phyloP scores from a whole-genome alignment of 352 stramenopile genomes.

The Pythium rishiriense region DNA sequence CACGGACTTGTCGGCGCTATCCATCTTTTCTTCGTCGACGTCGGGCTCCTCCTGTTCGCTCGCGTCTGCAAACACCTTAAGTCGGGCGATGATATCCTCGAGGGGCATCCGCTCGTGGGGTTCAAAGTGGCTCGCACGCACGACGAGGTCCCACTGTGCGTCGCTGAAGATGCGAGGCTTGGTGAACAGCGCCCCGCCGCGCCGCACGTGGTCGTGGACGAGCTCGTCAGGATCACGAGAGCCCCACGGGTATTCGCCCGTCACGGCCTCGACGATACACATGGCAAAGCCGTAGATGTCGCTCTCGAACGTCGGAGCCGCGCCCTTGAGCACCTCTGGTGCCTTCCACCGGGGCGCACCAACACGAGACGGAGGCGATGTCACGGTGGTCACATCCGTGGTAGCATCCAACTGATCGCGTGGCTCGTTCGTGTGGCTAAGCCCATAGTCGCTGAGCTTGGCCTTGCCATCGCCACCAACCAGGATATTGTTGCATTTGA shows the following conservation, averaged over 20 bases:
- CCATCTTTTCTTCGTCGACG: background rate
- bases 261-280: slow-evolving; percentile 33
- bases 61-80: slow-evolving; percentile 1
- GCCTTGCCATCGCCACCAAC: slow-evolving; percentile 32
- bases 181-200: background rate
- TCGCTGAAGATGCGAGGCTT: background rate
- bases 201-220: background rate
- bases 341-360: slow-evolving; percentile 23
- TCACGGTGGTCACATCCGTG: too few species aligned
- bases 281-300: slow-evolving; percentile 39
- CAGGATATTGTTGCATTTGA: slow-evolving; percentile 22
- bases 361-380: too few species aligned
- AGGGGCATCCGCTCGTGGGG: background rate
- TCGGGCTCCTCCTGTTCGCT: background rate
- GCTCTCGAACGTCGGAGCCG: slow-evolving; percentile 10
- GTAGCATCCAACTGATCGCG: background rate
- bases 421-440: background rate
- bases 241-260: background rate
- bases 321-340: slow-evolving; percentile 20
- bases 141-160: slow-evolving; percentile 4
- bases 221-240: background rate
- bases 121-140: background rate
- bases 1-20: too few species aligned
- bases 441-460: slow-evolving; percentile 25
- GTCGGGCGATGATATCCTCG: background rate